Evolutionary conservation across 306 rosid genomes (phyloP).

Genomic region (Castanospermum australe): DNA sequence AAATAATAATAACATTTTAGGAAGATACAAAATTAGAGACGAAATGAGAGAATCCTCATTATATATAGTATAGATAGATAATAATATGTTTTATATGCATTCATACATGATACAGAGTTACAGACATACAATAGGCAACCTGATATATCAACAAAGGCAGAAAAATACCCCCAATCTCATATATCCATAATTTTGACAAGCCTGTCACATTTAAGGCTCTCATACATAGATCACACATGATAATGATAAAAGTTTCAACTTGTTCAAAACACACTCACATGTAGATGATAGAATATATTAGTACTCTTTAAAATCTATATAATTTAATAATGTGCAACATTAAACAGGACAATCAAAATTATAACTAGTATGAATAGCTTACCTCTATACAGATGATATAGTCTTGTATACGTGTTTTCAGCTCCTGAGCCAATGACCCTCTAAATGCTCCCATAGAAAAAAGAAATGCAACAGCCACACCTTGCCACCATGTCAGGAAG

Average conservation of each 20-base stretch:
- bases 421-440: constrained; percentile 84
- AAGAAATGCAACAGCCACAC: constrained; percentile 89
- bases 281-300: neutral
- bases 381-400: constrained; percentile 99
- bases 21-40: too few species aligned
- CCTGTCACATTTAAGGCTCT: neutral
- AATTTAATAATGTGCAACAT: neutral
- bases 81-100: neutral
- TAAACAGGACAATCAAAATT: constrained; percentile 2
- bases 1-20: too few species aligned
- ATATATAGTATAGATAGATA: too few species aligned
- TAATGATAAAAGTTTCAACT: neutral
- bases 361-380: constrained; percentile 15
- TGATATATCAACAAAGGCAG: neutral
- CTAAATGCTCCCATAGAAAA: constrained; percentile 81
- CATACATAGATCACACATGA: neutral
- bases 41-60: too few species aligned
- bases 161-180: neutral
- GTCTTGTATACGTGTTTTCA: constrained; percentile 88
- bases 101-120: neutral
- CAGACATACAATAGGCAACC: neutral
- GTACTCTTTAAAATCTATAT: neutral
- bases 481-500: constrained; percentile 99
- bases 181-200: neutral
- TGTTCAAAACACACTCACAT: neutral